These are phyloP conservation scores for Aspergillus neotritici DNA, from an alignment of 2,329 filamentous ascomycete genomes.

Conservation along the genomic window DNA sequence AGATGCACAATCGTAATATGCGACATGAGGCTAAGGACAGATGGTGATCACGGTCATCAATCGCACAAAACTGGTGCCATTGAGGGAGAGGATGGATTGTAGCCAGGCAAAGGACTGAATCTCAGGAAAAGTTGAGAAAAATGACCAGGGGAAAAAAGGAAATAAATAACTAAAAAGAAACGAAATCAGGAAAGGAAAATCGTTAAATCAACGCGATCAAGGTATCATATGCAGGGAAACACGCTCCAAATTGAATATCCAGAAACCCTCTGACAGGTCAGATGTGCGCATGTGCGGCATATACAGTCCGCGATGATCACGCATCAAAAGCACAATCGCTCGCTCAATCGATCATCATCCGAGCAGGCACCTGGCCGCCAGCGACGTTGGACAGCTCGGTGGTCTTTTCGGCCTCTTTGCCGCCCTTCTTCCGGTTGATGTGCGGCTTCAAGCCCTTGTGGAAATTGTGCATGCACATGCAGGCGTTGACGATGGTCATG, in stretches of 20 bases:
- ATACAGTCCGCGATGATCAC: too few relatives aligned
- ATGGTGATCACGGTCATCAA: slow-evolving; percentile 12
- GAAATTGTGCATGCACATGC: slow-evolving; percentile 87
- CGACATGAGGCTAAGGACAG: slow-evolving; percentile 5
- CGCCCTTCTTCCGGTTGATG: slow-evolving; percentile 56
- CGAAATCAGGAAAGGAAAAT: slow-evolving; percentile 15
- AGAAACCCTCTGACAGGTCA: not conserved
- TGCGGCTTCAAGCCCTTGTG: slow-evolving; percentile 83
- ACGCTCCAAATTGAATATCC: slow-evolving; percentile 13
- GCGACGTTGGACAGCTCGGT: slow-evolving; percentile 39
- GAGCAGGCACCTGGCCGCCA: slow-evolving; percentile 31
- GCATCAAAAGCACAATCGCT: not conserved
- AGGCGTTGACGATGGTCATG: slow-evolving; percentile 79
- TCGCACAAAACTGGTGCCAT: slow-evolving; percentile 14
- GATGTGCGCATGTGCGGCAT: not conserved
- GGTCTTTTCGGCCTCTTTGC: slow-evolving; percentile 47
- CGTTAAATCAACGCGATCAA: slow-evolving; percentile 17
- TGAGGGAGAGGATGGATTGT: slow-evolving; percentile 6
- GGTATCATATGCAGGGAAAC: slow-evolving; percentile 29
- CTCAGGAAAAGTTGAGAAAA: not conserved
- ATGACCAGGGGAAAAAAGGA: slow-evolving; percentile 5
- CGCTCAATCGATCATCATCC: slow-evolving; percentile 44
- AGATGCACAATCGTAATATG: slow-evolving; percentile 21
- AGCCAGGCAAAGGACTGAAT: not conserved
- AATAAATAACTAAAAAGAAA: slow-evolving; percentile 9